These are phyloP conservation scores for Rubroboletus satanas DNA, from an alignment of 768 basidiomycete genomes.

Conservation along the genomic window DNA sequence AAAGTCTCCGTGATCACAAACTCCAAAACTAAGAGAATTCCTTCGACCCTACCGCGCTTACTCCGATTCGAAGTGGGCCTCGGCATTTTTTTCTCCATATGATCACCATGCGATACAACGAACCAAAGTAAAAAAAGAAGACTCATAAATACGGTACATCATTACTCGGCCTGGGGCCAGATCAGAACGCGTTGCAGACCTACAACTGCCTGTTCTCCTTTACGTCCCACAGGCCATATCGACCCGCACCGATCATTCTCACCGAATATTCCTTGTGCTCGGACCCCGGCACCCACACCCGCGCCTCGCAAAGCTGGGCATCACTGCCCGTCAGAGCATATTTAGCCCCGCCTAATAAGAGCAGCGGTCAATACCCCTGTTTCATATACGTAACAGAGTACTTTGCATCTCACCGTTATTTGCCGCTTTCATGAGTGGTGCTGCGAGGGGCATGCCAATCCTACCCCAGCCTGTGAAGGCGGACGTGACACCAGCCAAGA, in stretches of 20 bases:
- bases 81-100: neutral
- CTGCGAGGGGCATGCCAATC: neutral
- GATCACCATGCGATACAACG: neutral
- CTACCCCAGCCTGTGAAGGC: neutral
- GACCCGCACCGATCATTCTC: conserved; percentile 1
- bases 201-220: conserved; percentile 12
- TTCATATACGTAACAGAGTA: neutral
- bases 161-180: too few species aligned
- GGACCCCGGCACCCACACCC: conserved; percentile 22
- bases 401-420: conserved; percentile 3
- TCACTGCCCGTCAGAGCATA: conserved; percentile 6
- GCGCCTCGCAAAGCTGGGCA: conserved; percentile 10
- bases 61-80: neutral
- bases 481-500: conserved; percentile 8
- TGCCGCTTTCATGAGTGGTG: conserved; percentile 11
- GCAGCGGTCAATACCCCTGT: neutral
- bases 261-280: conserved; percentile 21
- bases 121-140: neutral
- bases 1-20: too few species aligned
- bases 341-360: conserved; percentile 3
- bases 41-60: too few species aligned
- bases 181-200: neutral
- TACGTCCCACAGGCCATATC: conserved; percentile 16
- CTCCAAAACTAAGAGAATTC: too few species aligned
- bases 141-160: neutral